phyloP scores from a whole-genome alignment of 345 rosid species.

The Litchi chinensis region DNA sequence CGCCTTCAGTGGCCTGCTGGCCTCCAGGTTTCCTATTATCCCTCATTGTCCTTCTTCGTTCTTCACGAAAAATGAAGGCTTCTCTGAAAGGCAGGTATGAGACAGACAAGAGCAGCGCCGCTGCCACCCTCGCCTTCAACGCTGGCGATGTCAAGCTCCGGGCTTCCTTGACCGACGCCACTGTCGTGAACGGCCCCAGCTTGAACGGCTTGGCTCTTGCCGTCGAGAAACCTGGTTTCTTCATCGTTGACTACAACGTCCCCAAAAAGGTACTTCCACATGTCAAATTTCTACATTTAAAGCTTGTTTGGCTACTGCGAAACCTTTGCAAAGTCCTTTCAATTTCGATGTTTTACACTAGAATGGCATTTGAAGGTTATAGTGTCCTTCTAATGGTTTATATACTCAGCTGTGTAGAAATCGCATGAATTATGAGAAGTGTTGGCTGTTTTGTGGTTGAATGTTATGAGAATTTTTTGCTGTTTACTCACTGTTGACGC shows the following conservation, averaged over 20 bases:
- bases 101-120: constrained; percentile 50
- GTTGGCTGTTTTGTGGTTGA: not conserved
- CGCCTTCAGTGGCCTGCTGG: not conserved
- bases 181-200: constrained; percentile 75
- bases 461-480: not conserved
- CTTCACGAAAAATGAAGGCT: constrained; percentile 61
- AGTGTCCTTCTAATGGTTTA: not conserved
- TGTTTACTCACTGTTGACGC: not conserved
- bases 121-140: constrained; percentile 53
- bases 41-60: constrained; percentile 22
- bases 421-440: not conserved
- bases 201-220: constrained; percentile 72
- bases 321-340: not conserved
- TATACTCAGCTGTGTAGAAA: not conserved
- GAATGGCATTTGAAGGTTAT: not conserved
- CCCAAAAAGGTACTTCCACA: constrained; percentile 58
- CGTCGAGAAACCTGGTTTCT: constrained; percentile 84
- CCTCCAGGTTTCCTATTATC: constrained; percentile 15
- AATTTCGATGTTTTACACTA: not conserved
- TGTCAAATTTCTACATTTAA: not conserved
- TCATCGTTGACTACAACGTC: constrained; percentile 76
- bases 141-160: constrained; percentile 75
- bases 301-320: constrained; percentile 6
- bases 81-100: constrained; percentile 77
- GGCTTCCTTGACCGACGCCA: constrained; percentile 83